Evolutionary conservation across 805 yeast genomes (phyloP), one percentile per base, ranked within the genome.

Genomic region (Teunomyces tritomae): DNA sequence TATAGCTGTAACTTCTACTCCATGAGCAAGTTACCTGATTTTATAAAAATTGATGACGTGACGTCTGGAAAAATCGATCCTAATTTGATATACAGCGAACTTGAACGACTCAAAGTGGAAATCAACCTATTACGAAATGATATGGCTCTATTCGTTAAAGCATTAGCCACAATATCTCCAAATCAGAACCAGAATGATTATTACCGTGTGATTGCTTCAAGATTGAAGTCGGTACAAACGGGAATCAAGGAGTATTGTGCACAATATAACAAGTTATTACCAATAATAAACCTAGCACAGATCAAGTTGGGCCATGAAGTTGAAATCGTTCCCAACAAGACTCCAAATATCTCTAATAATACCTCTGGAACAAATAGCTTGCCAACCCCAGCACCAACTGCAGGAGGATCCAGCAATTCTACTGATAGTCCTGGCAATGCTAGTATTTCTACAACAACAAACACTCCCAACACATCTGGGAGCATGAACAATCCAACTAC

Each of bases 261-360:
- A 5, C 67, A 74, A 44, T 79, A 77, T 57, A 74, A 70, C 44
- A 63, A 73, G 47, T 60, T 79, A 13, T 59, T 77, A 2, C 83
- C 84, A 3, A 68, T 79, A 36, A 74, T 79, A 37, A 68, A 78
- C 51, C 68, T 76, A 50, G 69, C 82, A 1, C 82, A 78, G 56
- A 69, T 75, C 28, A 76, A 74, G 49, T 62, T 73, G 43, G 83
- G 83, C 0, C 70, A 76, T 48, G 78, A 74, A 36, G 81, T 76
- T 3, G 82, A 77, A 52, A 72, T 67, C 9, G 61, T 65, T n/a
- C 66, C 73, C n/a, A 62, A 57, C 46, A 39, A 39, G 16, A 16
- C 27, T 8, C 16, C 42, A 9, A 39, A 29, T 28, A 39, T 17
- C 17, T 28, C 43, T 5, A 39, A n/a, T 9, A 28, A 28, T 28